Conservation (phyloP, 371 early-diverging fungal species). For the Syncephalastrum monosporum region DNA sequence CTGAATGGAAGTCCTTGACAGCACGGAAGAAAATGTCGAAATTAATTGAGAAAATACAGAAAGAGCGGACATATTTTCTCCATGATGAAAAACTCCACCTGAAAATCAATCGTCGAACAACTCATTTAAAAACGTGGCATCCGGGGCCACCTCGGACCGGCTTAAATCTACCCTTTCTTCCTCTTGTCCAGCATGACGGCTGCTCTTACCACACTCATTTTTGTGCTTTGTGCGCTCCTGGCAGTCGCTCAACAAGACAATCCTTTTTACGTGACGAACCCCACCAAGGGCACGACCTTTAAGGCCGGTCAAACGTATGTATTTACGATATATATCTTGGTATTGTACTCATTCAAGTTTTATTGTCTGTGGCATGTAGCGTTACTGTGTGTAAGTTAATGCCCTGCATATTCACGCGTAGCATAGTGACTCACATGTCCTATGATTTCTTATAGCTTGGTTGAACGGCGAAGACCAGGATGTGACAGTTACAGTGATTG, state of each 20-base stretch:
- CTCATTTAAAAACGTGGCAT: too few relatives aligned
- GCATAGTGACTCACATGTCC: not conserved
- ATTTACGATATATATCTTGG: not conserved
- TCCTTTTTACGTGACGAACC: conserved; percentile 10
- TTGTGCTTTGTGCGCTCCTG: conserved; percentile 5
- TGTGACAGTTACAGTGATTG: conserved; percentile 9
- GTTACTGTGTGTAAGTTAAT: conserved; percentile 1
- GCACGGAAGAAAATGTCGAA: too few relatives aligned
- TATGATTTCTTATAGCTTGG: conserved; percentile 1
- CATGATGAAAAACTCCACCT: too few relatives aligned
- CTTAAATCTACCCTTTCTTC: too few relatives aligned
- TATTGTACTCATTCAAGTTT: not conserved
- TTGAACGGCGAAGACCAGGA: conserved; percentile 10
- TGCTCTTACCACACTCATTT: conserved; percentile 6
- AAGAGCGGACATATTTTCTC: too few relatives aligned
- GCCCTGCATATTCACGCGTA: not conserved
- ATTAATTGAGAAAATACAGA: too few relatives aligned
- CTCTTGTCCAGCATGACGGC: conserved; percentile 8
- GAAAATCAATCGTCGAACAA: too few relatives aligned
- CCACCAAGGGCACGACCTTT: conserved; percentile 6
- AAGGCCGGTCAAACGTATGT: conserved; percentile 12
- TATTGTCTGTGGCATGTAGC: not conserved
- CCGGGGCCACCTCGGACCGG: too few relatives aligned
- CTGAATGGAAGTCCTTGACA: too few relatives aligned
- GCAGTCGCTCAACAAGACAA: conserved; percentile 8